phyloP scores from a whole-genome alignment of 768 basidiomycete genomes.

The Vishniacozyma victoriae region DNA sequence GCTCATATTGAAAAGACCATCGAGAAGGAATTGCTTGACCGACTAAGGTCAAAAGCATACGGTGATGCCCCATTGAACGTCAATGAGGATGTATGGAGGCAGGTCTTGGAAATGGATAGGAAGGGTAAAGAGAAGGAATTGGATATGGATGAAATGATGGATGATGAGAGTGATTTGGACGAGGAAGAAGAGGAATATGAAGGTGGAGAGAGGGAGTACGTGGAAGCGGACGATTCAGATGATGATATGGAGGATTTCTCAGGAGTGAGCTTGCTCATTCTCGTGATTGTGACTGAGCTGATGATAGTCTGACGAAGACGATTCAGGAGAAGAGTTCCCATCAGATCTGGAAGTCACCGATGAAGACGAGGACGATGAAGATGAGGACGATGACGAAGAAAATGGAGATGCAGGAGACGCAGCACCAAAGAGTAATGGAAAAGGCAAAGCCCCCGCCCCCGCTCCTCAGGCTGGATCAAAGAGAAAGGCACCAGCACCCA shows the following conservation, averaged over 20 bases:
- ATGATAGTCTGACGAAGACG: conserved; percentile 39
- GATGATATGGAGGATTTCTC: conserved; percentile 58
- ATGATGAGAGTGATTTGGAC: conserved; percentile 54
- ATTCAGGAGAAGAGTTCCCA: conserved; percentile 41
- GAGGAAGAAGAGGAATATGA: conserved; percentile 50
- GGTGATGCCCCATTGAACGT: conserved; percentile 97
- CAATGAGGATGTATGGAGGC: conserved; percentile 92
- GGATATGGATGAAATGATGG: conserved; percentile 53
- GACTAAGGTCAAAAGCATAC: conserved; percentile 92
- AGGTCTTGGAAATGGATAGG: conserved; percentile 74
- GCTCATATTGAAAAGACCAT: conserved; percentile 92
- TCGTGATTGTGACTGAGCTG: not conserved
- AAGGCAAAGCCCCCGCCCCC: not conserved
- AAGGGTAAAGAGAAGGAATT: conserved; percentile 44
- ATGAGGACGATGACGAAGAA: conserved; percentile 46
- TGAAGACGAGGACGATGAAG: conserved; percentile 50
- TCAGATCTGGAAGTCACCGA: conserved; percentile 44
- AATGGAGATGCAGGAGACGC: conserved; percentile 49
- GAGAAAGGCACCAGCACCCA: conserved; percentile 34
- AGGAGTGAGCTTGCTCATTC: conserved; percentile 20
- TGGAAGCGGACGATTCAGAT: conserved; percentile 54
- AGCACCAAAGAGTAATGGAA: conserved; percentile 57
- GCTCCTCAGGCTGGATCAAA: conserved; percentile 30
- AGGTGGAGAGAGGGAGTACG: conserved; percentile 56
- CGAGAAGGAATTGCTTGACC: conserved; percentile 90